phyloP scores from a whole-genome alignment of 768 basidiomycete species.

The Auricularia sp. region DNA sequence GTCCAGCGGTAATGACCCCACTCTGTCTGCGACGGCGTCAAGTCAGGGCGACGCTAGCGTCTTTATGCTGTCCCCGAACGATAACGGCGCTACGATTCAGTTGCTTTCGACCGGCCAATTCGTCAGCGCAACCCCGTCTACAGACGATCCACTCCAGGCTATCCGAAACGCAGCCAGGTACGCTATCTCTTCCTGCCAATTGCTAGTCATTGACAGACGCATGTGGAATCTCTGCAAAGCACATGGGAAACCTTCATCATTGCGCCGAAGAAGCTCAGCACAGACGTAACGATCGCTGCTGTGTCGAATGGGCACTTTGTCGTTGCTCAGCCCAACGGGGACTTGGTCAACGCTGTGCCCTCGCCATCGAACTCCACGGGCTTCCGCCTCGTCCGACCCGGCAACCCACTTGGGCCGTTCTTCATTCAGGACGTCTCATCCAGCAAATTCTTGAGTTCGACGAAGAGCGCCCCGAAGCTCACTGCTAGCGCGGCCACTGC shows the following conservation, averaged over 20 bases:
- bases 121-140: not conserved
- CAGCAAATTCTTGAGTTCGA: not conserved
- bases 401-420: not conserved
- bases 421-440: not conserved
- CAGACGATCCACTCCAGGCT: not conserved
- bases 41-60: not conserved
- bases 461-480: not conserved
- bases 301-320: not conserved
- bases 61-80: not conserved
- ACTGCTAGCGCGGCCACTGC: not conserved
- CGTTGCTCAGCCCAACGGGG: not conserved
- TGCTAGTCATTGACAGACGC: not conserved
- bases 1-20: not conserved
- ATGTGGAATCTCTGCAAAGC: not conserved
- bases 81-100: not conserved
- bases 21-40: not conserved
- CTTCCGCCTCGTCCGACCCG: not conserved
- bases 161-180: not conserved
- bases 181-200: not conserved
- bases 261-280: not conserved
- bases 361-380: not conserved
- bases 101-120: not conserved
- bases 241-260: not conserved
- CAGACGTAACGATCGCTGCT: not conserved
- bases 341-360: not conserved